Evolutionary conservation across 1,139 yeast species (phyloP).

Genomic region (Geotrichum reessii): DNA sequence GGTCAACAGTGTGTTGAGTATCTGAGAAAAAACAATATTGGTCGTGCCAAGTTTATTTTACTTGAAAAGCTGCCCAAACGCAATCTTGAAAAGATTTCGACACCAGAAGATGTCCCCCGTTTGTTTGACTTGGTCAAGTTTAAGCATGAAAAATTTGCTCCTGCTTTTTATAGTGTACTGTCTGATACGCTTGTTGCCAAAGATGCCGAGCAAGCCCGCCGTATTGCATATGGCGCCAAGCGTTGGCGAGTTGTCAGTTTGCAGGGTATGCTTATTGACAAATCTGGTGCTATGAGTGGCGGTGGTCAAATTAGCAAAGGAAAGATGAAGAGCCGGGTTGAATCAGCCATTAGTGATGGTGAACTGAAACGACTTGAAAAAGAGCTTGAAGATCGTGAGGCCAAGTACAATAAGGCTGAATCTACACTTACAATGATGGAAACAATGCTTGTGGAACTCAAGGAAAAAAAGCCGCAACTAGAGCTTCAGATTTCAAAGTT

Average conservation of each 20-base stretch:
- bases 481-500: constrained; percentile 58
- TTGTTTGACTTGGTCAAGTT: constrained; percentile 78
- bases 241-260: constrained; percentile 87
- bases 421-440: constrained; percentile 57
- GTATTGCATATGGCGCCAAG: constrained; percentile 77
- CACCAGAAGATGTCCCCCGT: constrained; percentile 76
- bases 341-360: constrained; percentile 46
- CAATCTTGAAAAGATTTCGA: constrained; percentile 53
- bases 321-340: constrained; percentile 47
- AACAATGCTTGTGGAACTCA: constrained; percentile 50
- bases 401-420: constrained; percentile 48
- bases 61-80: constrained; percentile 67
- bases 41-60: constrained; percentile 84
- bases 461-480: constrained; percentile 64
- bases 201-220: constrained; percentile 71
- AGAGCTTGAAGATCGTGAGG: constrained; percentile 53
- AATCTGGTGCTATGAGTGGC: constrained; percentile 97
- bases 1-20: constrained; percentile 91
- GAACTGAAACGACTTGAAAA: constrained; percentile 54
- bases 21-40: constrained; percentile 74
- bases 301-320: constrained; percentile 77
- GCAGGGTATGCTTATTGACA: constrained; percentile 87
- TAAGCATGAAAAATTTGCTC: constrained; percentile 59
- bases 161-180: constrained; percentile 85
- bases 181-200: constrained; percentile 83